Evolutionary conservation across 176 grass and related monocot genomes (phyloP), one percentile per base, ranked within the genome.

Genomic region (Cocos nucifera): DNA sequence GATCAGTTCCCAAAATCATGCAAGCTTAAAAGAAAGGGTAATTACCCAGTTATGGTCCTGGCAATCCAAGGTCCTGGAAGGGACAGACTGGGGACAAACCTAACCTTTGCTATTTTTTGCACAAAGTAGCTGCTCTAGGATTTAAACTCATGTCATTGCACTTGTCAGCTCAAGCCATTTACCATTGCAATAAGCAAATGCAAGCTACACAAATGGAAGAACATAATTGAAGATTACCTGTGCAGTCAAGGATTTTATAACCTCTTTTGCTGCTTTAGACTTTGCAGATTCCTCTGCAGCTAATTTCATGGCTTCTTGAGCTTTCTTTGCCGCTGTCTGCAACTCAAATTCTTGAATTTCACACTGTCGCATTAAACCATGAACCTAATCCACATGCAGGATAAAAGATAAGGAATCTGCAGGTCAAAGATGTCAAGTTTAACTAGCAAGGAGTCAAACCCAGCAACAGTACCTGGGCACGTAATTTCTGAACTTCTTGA

Each of bases 401-500:
- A 65, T 17, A 15, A 77, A 72, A 12, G 54, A 56, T 71, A 63
- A 82, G 59, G 2, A 66, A 9, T 61, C 29, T 52, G 50, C 25
- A 73, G 14, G 15, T 17, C 54, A 63, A 63, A 19, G 5, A 54
- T 49, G 49, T 4, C 63, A 28, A 15, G 63, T 2, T 57, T 5
- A 29, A 59, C 59, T 18, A 56, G 49, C 17, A 50, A 69, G 63
- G 1, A 17, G 17, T 26, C 10, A 44, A 27, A 44, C 9, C 35
- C 35, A 75, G 6, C 50, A 26, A 54, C 18, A 53, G n/a, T 83
- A 98, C 93, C 87, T 98, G 84, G 30, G 77, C 61, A 50, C 75
- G 82, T 77, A 98, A 83, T 85, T 73, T 88, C 30, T 88, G 81
- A 71, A 92, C 84, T 76, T 98, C 84, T 83, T 88, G 81, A 57